Percentiles rank a stretch among this genome's conserved stretches.
Conservation (phyloP, 2,329 filamentous ascomycete genomes). For the Aspergillus fumigatiaffinis region DNA sequence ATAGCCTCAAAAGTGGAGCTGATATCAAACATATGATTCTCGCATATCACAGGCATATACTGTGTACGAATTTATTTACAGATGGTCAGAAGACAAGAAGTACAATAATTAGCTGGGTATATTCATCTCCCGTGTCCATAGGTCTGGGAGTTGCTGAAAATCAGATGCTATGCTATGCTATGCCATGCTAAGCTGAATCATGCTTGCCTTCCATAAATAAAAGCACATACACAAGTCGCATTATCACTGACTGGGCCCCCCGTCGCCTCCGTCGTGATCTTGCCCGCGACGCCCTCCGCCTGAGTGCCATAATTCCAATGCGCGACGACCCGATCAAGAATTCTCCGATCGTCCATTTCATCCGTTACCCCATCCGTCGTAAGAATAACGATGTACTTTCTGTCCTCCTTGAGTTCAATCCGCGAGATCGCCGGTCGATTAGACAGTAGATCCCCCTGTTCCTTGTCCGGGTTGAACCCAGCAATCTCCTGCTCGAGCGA, state of each 20-base stretch:
- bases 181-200: neutral
- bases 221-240: constrained; percentile 6
- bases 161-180: neutral
- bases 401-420: neutral
- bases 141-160: no score
- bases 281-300: neutral
- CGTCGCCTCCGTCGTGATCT: constrained; percentile 1
- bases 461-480: neutral
- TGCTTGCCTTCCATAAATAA: neutral
- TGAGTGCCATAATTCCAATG: neutral
- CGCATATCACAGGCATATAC: no score
- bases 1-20: no score
- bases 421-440: neutral
- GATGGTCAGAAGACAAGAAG: neutral
- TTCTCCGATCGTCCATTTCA: neutral
- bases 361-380: constrained; percentile 11
- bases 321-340: neutral
- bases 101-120: neutral
- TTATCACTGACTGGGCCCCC: constrained; percentile 4
- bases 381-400: constrained; percentile 3
- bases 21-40: no score
- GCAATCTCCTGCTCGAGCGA: neutral
- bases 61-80: no score
- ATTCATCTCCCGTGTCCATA: no score
- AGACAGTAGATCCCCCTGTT: constrained; percentile 1